Evolutionary conservation across 257 asterid genomes (phyloP).

Genomic region (Haberlea rhodopensis): DNA sequence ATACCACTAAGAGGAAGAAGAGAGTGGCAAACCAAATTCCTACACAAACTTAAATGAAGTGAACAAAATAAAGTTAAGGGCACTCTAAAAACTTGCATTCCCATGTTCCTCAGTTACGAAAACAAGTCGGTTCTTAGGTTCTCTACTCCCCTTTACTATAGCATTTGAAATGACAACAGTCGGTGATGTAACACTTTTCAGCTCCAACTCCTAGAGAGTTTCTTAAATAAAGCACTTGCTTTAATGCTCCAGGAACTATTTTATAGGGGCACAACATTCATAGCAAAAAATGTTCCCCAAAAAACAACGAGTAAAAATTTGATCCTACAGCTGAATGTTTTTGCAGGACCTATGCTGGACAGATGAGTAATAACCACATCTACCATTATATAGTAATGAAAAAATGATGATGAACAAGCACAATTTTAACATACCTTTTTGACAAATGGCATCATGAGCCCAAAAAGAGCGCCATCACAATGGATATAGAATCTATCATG

Average conservation of each 20-base stretch:
- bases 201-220: too few relatives aligned
- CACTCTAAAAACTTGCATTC: not conserved
- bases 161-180: not conserved
- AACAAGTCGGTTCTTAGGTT: not conserved
- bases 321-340: slow-evolving; percentile 11
- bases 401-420: slow-evolving; percentile 4
- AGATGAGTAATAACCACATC: not conserved
- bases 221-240: not conserved
- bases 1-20: slow-evolving; percentile 5
- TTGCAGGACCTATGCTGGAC: slow-evolving; percentile 9
- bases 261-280: not conserved
- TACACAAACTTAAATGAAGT: not conserved
- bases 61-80: not conserved
- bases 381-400: not conserved
- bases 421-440: slow-evolving; percentile 56
- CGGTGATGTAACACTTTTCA: not conserved
- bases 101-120: not conserved
- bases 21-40: not conserved
- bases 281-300: not conserved
- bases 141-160: not conserved
- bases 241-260: not conserved
- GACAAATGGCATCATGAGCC: slow-evolving; percentile 99
- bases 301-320: not conserved
- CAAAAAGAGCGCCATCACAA: slow-evolving; percentile 95
- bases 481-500: slow-evolving; percentile 89